phyloP scores from a whole-genome alignment of 2,329 filamentous ascomycete genomes.

The Stemphylium beticola region DNA sequence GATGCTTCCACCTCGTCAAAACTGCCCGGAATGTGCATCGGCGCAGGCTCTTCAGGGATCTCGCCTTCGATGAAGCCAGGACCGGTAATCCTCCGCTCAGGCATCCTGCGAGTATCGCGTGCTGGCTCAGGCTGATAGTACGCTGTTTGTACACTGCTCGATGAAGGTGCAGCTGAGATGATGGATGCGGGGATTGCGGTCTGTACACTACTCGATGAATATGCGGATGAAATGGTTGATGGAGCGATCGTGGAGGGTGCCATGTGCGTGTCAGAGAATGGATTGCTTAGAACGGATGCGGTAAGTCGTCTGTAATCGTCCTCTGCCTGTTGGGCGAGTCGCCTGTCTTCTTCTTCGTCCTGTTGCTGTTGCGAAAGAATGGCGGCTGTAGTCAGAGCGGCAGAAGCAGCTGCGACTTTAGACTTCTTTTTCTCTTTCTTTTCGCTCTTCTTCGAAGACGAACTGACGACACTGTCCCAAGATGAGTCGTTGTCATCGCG shows the following conservation, averaged over 20 bases:
- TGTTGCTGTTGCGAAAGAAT: conserved; percentile 28
- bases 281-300: conserved; percentile 33
- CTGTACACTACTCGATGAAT: conserved; percentile 22
- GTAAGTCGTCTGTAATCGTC: conserved; percentile 22
- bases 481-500: conserved; percentile 32
- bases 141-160: conserved; percentile 37
- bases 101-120: conserved; percentile 35
- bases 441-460: conserved; percentile 36
- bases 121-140: conserved; percentile 53
- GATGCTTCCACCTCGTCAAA: conserved; percentile 56
- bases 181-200: conserved; percentile 4
- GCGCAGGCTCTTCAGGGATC: conserved; percentile 61
- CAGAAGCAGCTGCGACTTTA: conserved; percentile 29
- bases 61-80: conserved; percentile 47
- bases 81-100: conserved; percentile 24
- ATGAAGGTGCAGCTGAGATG: conserved; percentile 24
- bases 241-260: conserved; percentile 28
- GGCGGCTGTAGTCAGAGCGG: conserved; percentile 28
- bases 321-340: conserved; percentile 25
- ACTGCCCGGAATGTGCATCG: conserved; percentile 66
- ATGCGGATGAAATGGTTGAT: conserved; percentile 26
- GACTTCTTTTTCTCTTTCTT: conserved; percentile 44
- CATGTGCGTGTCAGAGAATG: conserved; percentile 35
- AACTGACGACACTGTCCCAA: conserved; percentile 29
- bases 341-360: conserved; percentile 19